Percentiles rank a stretch among this genome's conserved stretches.
phyloP scores from a whole-genome alignment of 352 stramenopile genomes.

The Phytophthora podocarpi region DNA sequence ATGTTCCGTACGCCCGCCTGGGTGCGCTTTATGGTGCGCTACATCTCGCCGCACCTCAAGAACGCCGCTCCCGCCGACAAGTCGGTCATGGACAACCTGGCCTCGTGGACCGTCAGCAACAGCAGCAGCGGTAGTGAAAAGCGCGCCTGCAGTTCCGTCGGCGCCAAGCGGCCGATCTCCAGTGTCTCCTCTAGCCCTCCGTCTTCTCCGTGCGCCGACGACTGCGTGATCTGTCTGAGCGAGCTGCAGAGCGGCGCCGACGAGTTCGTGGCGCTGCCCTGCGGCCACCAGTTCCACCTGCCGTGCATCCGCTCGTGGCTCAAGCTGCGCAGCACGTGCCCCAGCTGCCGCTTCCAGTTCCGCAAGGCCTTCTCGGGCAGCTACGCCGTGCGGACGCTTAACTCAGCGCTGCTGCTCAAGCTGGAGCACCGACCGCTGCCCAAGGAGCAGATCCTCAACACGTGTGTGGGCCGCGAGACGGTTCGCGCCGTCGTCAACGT shows the following conservation, averaged over 20 bases:
- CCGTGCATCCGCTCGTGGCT: constrained; percentile 94
- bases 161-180: constrained; percentile 39
- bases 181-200: constrained; percentile 23
- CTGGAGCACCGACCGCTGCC: constrained; percentile 57
- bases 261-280: constrained; percentile 84
- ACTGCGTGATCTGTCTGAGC: constrained; percentile 93
- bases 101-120: constrained; percentile 24
- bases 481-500: constrained; percentile 81
- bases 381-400: constrained; percentile 82
- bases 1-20: constrained; percentile 85
- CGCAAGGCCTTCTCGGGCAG: constrained; percentile 79
- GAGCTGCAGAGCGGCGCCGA: constrained; percentile 67
- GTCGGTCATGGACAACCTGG: constrained; percentile 63
- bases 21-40: constrained; percentile 87
- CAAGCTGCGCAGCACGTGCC: constrained; percentile 91
- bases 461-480: constrained; percentile 56
- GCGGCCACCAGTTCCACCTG: constrained; percentile 93
- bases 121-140: not conserved
- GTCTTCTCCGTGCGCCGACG: constrained; percentile 18
- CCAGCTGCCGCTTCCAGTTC: constrained; percentile 94
- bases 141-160: too few species aligned
- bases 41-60: constrained; percentile 86
- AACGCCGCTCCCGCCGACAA: constrained; percentile 78
- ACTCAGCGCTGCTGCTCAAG: constrained; percentile 76
- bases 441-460: constrained; percentile 68